Evolutionary conservation across 2,329 filamentous ascomycete species (phyloP), one percentile per base, ranked within the genome.

Genomic region (Boeremia exigua): DNA sequence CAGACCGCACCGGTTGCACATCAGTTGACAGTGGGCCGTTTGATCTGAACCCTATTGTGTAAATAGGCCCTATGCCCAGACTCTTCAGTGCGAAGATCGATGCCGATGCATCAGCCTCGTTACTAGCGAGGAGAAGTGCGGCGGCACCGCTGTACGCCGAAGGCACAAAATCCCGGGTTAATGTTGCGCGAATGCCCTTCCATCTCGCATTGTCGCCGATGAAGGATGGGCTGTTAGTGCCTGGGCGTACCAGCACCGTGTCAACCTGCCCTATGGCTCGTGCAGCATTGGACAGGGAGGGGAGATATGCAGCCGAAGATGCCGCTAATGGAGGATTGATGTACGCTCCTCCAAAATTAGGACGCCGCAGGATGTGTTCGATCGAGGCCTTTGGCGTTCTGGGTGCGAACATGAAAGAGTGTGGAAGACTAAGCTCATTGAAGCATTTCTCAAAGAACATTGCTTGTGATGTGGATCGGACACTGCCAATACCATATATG

Each of bases 121-220:
- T 86, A 15, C 85, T 88, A 8, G 90, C 89, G 10, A 96, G 78
- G 12, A 96, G 84, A 39, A 96, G 85, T 2, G 90, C 91, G 4
- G 90, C 86, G 43, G 90, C 86, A 37, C 86, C 88, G 61, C 84
- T 85, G 73, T 94, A 96, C 1, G 91, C 91, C 4, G 90, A 92
- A 0, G 91, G 91, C 0, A 92, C 89, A 63, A 93, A 87, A 66
- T 96, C 91, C 19, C 89, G 84, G 4, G 88, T 95, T 55, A 96
- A 79, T 0, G 91, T 92, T 48, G 90, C 89, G 43, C 92, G 82
- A 54, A 96, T 94, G 1, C 91, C 91, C 73, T 91, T 92, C 90
- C 91, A 95, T 12, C 87, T 87, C 10, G 90, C 89, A 63, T 96
- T 96, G 66, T 95, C 91, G 42, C 92, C 89, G 14, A 93, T 79